Conservation (phyloP, 2,329 filamentous ascomycete genomes). For the Talaromyces pinophilus region DNA sequence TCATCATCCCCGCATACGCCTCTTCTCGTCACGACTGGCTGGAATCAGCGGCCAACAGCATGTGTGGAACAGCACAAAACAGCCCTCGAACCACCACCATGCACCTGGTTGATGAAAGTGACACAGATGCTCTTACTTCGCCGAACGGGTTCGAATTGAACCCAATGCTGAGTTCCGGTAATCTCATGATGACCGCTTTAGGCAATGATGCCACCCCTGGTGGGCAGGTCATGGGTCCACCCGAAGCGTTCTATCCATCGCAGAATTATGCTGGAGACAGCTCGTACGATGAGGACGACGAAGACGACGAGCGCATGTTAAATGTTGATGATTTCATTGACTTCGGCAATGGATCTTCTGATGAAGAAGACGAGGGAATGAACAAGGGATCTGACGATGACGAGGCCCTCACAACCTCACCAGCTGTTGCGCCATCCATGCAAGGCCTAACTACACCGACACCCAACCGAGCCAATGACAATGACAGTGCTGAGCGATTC, state of each 20-base stretch:
- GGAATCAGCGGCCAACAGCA: slow-evolving; percentile 45
- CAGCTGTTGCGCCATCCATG: slow-evolving; percentile 51
- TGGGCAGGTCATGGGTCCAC: slow-evolving; percentile 68
- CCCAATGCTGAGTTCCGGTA: slow-evolving; percentile 66
- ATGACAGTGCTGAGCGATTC: slow-evolving; percentile 52
- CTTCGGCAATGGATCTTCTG: slow-evolving; percentile 61
- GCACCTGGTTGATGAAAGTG: slow-evolving; percentile 47
- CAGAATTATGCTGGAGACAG: slow-evolving; percentile 59
- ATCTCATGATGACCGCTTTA: slow-evolving; percentile 77
- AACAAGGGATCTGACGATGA: slow-evolving; percentile 49
- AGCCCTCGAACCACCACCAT: slow-evolving; percentile 45
- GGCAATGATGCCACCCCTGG: slow-evolving; percentile 51
- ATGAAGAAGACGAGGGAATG: slow-evolving; percentile 60
- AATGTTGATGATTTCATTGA: slow-evolving; percentile 73
- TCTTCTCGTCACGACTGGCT: slow-evolving; percentile 50
- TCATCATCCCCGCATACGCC: slow-evolving; percentile 51
- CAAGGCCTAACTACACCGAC: slow-evolving; percentile 37
- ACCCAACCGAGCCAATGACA: slow-evolving; percentile 33
- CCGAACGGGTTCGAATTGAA: slow-evolving; percentile 41
- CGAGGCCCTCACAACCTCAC: slow-evolving; percentile 37
- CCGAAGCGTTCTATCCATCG: slow-evolving; percentile 74
- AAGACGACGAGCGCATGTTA: slow-evolving; percentile 62
- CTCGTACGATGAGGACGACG: slow-evolving; percentile 61
- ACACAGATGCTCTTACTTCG: slow-evolving; percentile 45
- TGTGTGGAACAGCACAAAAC: slow-evolving; percentile 45